A percentile compares a stretch with the other conserved stretches of the same genome.
Evolutionary conservation across 441 rosid genomes (phyloP).

Genomic region (Hura crepitans): DNA sequence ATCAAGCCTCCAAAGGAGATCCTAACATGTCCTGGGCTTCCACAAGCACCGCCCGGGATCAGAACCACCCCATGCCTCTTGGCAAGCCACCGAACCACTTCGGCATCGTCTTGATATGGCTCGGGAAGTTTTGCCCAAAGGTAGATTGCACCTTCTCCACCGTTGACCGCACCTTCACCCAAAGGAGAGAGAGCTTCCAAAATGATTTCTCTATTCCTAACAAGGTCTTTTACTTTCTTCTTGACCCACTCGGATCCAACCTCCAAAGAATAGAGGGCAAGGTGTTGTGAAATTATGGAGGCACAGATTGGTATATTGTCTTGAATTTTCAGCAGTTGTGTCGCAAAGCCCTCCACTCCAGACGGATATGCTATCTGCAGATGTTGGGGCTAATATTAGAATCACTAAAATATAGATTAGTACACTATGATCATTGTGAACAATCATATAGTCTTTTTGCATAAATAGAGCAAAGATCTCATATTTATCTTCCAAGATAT

Average conservation of each 20-base stretch:
- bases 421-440: not conserved
- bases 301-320: slow-evolving; percentile 98
- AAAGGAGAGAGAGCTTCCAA: slow-evolving; percentile 69
- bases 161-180: slow-evolving; percentile 71
- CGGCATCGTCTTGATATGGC: slow-evolving; percentile 36
- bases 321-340: slow-evolving; percentile 81
- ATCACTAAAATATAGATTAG: not conserved
- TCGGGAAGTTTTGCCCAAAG: slow-evolving; percentile 93
- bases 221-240: slow-evolving; percentile 63
- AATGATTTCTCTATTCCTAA: slow-evolving; percentile 72
- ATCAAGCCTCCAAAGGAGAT: slow-evolving; percentile 79
- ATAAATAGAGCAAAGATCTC: not conserved
- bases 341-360: slow-evolving; percentile 60
- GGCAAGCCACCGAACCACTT: slow-evolving; percentile 86
- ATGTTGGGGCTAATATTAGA: not conserved
- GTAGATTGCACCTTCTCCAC: slow-evolving; percentile 97
- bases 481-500: too few species aligned
- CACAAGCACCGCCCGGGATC: slow-evolving; percentile 79
- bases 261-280: slow-evolving; percentile 76
- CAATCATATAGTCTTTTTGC: not conserved
- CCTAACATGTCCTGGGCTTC: slow-evolving; percentile 70
- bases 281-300: slow-evolving; percentile 69
- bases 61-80: slow-evolving; percentile 73
- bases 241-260: slow-evolving; percentile 75
- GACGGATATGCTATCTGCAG: slow-evolving; percentile 89